These are phyloP conservation scores for Dictyostelium purpureum DNA, from an alignment of 78 protist genomes.

Conservation along the genomic window DNA sequence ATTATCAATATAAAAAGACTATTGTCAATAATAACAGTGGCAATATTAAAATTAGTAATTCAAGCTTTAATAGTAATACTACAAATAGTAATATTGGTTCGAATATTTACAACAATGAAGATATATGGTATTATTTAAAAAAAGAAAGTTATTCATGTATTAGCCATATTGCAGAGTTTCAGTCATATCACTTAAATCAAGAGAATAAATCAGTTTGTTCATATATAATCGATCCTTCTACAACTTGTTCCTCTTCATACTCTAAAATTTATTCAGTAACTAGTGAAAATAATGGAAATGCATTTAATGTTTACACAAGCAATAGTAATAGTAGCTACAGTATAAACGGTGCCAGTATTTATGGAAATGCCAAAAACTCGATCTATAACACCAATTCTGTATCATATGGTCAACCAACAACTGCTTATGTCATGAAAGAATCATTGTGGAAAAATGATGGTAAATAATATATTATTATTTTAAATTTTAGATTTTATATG, in stretches of 20 bases:
- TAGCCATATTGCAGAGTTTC: neutral
- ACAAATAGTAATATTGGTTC: too few species aligned
- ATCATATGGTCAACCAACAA: neutral
- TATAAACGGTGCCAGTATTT: neutral
- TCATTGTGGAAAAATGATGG: too few species aligned
- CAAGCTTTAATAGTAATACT: too few species aligned
- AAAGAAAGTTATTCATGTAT: neutral
- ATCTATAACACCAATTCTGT: neutral
- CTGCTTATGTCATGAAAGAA: too few species aligned
- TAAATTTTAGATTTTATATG: too few species aligned
- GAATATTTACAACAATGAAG: neutral
- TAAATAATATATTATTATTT: too few species aligned
- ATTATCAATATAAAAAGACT: too few species aligned
- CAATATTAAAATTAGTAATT: too few species aligned
- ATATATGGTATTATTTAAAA: constrained; percentile 19
- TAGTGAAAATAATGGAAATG: neutral
- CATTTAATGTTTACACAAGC: neutral
- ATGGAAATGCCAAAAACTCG: neutral
- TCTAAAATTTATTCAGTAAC: neutral
- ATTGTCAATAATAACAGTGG: too few species aligned
- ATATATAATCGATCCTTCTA: neutral
- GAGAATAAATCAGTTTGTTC: constrained; percentile 26
- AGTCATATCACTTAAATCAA: constrained; percentile 1
- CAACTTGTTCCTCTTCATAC: neutral
- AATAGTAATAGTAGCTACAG: neutral